Percentiles rank a stretch among this genome's conserved stretches.
phyloP scores from a whole-genome alignment of 352 stramenopile genomes.

The Aphanomyces stellatus region DNA sequence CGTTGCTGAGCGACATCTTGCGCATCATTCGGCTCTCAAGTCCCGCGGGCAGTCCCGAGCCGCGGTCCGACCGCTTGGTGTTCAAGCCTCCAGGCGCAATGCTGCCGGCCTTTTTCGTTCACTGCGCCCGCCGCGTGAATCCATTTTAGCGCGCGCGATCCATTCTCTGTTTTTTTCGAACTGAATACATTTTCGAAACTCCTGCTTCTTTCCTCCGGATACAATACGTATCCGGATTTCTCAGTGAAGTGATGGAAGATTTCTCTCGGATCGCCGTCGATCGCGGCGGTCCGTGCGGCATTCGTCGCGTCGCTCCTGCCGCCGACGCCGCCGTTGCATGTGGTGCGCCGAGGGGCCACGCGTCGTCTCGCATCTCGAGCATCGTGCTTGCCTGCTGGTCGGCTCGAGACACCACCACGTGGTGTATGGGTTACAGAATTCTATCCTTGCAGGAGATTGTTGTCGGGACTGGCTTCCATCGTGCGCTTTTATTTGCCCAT shows the following conservation, averaged over 20 bases:
- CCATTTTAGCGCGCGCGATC: conserved; percentile 36
- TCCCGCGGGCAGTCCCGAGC: conserved; percentile 29
- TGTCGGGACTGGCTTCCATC: not conserved
- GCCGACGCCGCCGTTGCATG: too few species aligned
- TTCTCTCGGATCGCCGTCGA: too few species aligned
- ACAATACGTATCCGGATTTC: too few species aligned
- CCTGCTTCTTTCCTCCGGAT: too few species aligned
- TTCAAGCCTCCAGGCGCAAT: conserved; percentile 30
- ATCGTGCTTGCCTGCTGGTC: too few species aligned
- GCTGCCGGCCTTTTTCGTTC: conserved; percentile 41
- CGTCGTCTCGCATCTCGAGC: too few species aligned
- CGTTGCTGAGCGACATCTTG: conserved; percentile 47
- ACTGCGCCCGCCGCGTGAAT: conserved; percentile 42
- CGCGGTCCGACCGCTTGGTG: conserved; percentile 29
- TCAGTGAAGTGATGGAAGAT: too few species aligned
- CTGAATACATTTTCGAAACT: too few species aligned
- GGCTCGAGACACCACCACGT: too few species aligned
- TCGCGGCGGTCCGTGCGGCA: too few species aligned
- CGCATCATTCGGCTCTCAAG: conserved; percentile 36
- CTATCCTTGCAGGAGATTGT: not conserved
- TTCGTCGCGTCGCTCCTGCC: too few species aligned
- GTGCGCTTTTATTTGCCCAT: not conserved
- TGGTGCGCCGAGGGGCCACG: too few species aligned
- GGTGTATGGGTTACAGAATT: not conserved
- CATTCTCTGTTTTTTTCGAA: conserved; percentile 11